Percentiles rank a stretch among this genome's conserved stretches.
Evolutionary conservation across 2,329 filamentous ascomycete species (phyloP).

Genomic region (Colletotrichum sp.): DNA sequence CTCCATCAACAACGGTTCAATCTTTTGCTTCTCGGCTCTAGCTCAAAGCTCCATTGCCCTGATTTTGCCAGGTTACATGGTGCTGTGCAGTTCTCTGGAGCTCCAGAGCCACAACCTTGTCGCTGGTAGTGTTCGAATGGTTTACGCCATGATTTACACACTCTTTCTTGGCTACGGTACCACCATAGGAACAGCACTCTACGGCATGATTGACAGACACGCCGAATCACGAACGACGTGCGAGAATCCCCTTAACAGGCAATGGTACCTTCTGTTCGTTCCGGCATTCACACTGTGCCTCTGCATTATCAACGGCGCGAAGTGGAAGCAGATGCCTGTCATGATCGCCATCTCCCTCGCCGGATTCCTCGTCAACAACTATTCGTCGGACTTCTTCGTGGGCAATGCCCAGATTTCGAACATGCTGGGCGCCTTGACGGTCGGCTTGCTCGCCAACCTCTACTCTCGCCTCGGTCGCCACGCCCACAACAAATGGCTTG

Average conservation of each 20-base stretch:
- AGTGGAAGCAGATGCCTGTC: slow-evolving; percentile 77
- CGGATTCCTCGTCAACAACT: slow-evolving; percentile 79
- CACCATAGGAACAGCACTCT: slow-evolving; percentile 65
- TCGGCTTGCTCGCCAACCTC: slow-evolving; percentile 79
- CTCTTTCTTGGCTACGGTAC: slow-evolving; percentile 72
- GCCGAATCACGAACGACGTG: slow-evolving; percentile 46
- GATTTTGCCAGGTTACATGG: slow-evolving; percentile 69
- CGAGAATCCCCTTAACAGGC: slow-evolving; percentile 48
- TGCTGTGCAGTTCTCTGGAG: slow-evolving; percentile 61
- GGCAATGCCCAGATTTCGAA: slow-evolving; percentile 78
- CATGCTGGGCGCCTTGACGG: slow-evolving; percentile 76
- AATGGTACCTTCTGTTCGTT: slow-evolving; percentile 63
- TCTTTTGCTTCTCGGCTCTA: slow-evolving; percentile 76
- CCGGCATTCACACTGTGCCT: slow-evolving; percentile 71
- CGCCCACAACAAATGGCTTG: slow-evolving; percentile 59
- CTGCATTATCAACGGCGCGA: slow-evolving; percentile 81
- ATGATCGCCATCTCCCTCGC: slow-evolving; percentile 78
- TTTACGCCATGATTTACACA: slow-evolving; percentile 73
- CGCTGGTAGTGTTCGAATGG: slow-evolving; percentile 71
- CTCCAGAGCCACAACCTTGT: slow-evolving; percentile 70
- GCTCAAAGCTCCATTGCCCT: slow-evolving; percentile 77
- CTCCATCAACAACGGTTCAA: slow-evolving; percentile 60
- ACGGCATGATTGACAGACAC: slow-evolving; percentile 57
- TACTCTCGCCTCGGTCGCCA: slow-evolving; percentile 73
- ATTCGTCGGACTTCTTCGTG: slow-evolving; percentile 68